Conservation (phyloP, 2,329 filamentous ascomycete genomes). For the Fusarium sp. region DNA sequence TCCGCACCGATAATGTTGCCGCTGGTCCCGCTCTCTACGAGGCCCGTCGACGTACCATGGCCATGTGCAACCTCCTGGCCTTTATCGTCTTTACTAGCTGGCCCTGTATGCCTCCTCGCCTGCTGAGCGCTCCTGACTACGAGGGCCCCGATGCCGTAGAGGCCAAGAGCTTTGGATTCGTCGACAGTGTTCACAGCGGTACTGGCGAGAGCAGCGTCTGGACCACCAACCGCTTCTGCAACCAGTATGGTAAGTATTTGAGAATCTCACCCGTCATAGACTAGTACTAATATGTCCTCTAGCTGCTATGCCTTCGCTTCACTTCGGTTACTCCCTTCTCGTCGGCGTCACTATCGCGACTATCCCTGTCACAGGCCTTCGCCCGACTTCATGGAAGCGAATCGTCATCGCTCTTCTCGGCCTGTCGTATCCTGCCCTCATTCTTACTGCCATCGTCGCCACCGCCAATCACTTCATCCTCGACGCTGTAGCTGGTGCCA, state of each 20-base stretch:
- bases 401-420: slow-evolving; percentile 63
- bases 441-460: slow-evolving; percentile 78
- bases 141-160: slow-evolving; percentile 69
- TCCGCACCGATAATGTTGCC: slow-evolving; percentile 49
- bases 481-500: slow-evolving; percentile 78
- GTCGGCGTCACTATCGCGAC: slow-evolving; percentile 79
- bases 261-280: too few relatives aligned
- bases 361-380: slow-evolving; percentile 72
- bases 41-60: slow-evolving; percentile 71
- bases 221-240: slow-evolving; percentile 79
- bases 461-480: slow-evolving; percentile 83
- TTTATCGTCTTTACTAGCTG: slow-evolving; percentile 75
- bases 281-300: slow-evolving; percentile 21
- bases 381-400: slow-evolving; percentile 68
- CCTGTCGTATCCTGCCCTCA: slow-evolving; percentile 75
- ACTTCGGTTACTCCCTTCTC: slow-evolving; percentile 83
- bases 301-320: slow-evolving; percentile 83
- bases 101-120: slow-evolving; percentile 75
- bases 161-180: slow-evolving; percentile 73
- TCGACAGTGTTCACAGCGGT: slow-evolving; percentile 71
- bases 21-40: slow-evolving; percentile 68
- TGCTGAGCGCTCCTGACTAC: slow-evolving; percentile 71
- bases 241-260: slow-evolving; percentile 75
- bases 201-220: slow-evolving; percentile 67
- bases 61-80: slow-evolving; percentile 73